phyloP scores from a whole-genome alignment of 2,329 filamentous ascomycete genomes.

The Fusarium sp. region DNA sequence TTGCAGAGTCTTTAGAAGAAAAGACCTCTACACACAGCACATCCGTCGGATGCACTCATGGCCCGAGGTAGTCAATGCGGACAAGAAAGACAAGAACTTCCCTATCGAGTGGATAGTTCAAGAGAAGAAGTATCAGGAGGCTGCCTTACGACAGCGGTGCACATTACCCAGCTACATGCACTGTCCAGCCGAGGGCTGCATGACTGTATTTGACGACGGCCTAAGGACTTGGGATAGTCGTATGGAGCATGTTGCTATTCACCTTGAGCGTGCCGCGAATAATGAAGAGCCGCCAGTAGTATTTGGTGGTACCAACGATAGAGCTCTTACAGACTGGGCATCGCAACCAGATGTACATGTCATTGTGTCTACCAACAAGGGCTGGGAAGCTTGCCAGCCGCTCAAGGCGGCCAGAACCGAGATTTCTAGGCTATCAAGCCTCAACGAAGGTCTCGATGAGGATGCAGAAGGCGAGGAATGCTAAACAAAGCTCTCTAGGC shows the following conservation, averaged over 20 bases:
- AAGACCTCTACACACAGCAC: slow-evolving; percentile 92
- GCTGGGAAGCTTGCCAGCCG: slow-evolving; percentile 54
- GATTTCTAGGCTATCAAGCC: slow-evolving; percentile 21
- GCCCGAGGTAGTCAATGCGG: slow-evolving; percentile 45
- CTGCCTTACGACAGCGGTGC: slow-evolving; percentile 73
- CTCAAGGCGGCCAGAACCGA: slow-evolving; percentile 43
- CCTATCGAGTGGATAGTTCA: slow-evolving; percentile 63
- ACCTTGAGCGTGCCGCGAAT: slow-evolving; percentile 70
- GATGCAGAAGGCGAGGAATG: slow-evolving; percentile 51
- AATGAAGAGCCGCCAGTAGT: slow-evolving; percentile 48
- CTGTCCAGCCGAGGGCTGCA: slow-evolving; percentile 75
- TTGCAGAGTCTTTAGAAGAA: slow-evolving; percentile 83
- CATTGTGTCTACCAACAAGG: slow-evolving; percentile 45
- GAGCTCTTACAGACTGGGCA: slow-evolving; percentile 58
- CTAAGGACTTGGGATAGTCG: slow-evolving; percentile 79
- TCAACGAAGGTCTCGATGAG: slow-evolving; percentile 32
- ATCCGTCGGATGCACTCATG: slow-evolving; percentile 85
- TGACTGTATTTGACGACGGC: slow-evolving; percentile 68
- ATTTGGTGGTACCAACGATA: slow-evolving; percentile 58
- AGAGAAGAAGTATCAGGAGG: slow-evolving; percentile 67
- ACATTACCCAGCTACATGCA: slow-evolving; percentile 69
- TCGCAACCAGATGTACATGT: slow-evolving; percentile 55
- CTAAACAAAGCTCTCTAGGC: slow-evolving; percentile 1
- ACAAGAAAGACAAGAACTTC: slow-evolving; percentile 54
- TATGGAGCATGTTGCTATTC: slow-evolving; percentile 89